Evolutionary conservation across 768 basidiomycete genomes (phyloP), one percentile per base, ranked within the genome.

Genomic region (Scleroderma citrinum): DNA sequence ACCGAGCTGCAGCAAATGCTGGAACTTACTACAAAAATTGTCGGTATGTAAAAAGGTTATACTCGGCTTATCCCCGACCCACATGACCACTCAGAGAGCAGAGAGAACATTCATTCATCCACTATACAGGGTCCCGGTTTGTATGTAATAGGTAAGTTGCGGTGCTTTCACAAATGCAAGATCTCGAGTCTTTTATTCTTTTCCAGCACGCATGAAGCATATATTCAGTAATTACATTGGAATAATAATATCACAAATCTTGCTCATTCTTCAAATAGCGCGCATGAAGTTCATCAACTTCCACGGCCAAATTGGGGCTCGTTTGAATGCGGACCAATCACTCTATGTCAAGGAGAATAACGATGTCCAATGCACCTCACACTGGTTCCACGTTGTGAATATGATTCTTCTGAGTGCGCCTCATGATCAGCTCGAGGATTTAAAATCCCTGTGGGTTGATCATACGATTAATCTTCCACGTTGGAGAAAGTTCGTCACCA

Each of bases 221-320:
- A 52, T 68, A 14, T 75, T 76, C 49, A 56, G 76, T 75, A 56
- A 45, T 62, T 21, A 12, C 5, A 5, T 8, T 35, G 19, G 37
- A 29, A 26, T 23, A 21, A 2, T 20, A 38, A 39, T 24, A 16
- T 29, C 8, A 30, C 19, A 30, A 13, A 21, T 50, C 8, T 23
- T 37, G 19, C 42, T 35, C 12, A 45, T 19, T 29, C 40, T 24
- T 13, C 7, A 47, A 42, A n/a, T 35, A 60, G 59, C 49, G 5
- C 70, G 56, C 63, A 52, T 55, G 10, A 59, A 69, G 21, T 78
- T 76, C 40, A 56, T 70, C 24, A 70, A 79, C 56, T 74, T 72
- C 44, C 65, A 76, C 52, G 77, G 78, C 2, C 72, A 78, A 56
- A 63, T 68, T 2, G 57, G 58, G 35, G 75, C 75, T 3, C 76